Evolutionary conservation across 2,329 filamentous ascomycete species (phyloP).

Genomic region (Curvularia sp.): DNA sequence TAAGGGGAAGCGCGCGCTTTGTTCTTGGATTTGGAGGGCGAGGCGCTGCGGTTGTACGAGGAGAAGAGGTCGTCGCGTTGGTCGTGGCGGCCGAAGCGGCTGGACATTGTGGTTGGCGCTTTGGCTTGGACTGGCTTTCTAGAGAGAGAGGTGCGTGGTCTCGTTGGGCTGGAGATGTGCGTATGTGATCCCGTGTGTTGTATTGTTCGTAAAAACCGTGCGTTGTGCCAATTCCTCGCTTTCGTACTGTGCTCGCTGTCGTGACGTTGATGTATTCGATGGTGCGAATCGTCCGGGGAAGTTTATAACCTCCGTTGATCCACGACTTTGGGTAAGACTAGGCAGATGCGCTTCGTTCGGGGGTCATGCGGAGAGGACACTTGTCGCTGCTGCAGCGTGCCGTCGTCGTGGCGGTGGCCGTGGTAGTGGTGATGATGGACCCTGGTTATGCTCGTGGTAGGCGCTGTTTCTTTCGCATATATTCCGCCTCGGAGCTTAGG

Average conservation of each 20-base stretch:
- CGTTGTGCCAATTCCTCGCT: background rate
- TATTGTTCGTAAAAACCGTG: no score
- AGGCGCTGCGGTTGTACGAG: constrained; percentile 48
- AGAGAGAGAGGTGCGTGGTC: no score
- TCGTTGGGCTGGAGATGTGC: no score
- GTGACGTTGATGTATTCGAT: background rate
- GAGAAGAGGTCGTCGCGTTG: constrained; percentile 51
- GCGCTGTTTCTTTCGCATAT: background rate
- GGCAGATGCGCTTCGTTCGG: background rate
- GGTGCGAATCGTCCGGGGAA: background rate
- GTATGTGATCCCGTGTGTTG: no score
- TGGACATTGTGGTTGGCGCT: constrained; percentile 27
- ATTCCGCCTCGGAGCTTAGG: constrained; percentile 12
- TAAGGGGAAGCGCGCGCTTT: constrained; percentile 33
- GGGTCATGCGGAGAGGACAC: background rate
- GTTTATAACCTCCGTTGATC: background rate
- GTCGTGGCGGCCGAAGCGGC: constrained; percentile 38
- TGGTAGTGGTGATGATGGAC: background rate
- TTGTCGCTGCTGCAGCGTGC: background rate
- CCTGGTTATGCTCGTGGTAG: no score
- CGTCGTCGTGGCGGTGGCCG: no score
- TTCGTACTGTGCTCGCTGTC: background rate
- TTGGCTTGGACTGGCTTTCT: background rate
- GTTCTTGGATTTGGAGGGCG: constrained; percentile 46
- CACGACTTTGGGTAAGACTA: background rate